Evolutionary conservation across 2,329 filamentous ascomycete genomes (phyloP), one percentile per base, ranked within the genome.

Genomic region (Lasiodiplodia theobromae): DNA sequence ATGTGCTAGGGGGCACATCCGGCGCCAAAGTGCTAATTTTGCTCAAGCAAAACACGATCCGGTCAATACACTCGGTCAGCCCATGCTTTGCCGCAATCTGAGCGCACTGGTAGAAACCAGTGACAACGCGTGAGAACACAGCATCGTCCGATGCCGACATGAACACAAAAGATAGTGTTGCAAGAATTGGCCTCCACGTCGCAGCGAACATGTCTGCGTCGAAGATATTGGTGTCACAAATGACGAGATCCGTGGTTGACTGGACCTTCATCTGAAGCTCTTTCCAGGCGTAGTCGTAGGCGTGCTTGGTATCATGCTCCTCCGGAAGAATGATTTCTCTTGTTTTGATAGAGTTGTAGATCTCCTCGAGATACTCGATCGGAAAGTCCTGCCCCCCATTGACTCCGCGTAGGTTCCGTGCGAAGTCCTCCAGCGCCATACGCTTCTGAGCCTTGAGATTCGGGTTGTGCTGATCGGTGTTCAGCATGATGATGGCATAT

Each of bases 71-170:
- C 72, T 97, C 94, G 0, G 87, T 92, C 73, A 97, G 86, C 14
- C 87, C 88, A 79, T 97, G 95, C 75, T 89, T 92, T 8, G 93
- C 90, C 6, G 96, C 95, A 72, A 99, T 97, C 69, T 93, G 91
- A 21, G 96, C 94, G 78, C 95, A 98, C 79, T 99, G 95, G 74
- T 97, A 93, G 75, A 99, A 99, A 1, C 96, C 96, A 58, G 92
- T 92, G 34, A 98, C 93, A 21, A 99, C 92, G 69, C 96, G 89
- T 44, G 93, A 93, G 77, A 97, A 99, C 3, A 99, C 96, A 0
- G 95, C 89, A 78, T 99, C 96, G 76, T 99, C 96, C 0, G 94
- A 97, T 18, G 96, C 96, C 44, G 95, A 98, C 91, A 98, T 97
- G 83, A 99, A 99, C 3, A 99, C 96, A 77, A 98, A 99, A 14